Percentiles rank a stretch among this genome's conserved stretches.
Conservation (phyloP, 192 early-diverging fungal genomes). For the Dissophora ornata region DNA sequence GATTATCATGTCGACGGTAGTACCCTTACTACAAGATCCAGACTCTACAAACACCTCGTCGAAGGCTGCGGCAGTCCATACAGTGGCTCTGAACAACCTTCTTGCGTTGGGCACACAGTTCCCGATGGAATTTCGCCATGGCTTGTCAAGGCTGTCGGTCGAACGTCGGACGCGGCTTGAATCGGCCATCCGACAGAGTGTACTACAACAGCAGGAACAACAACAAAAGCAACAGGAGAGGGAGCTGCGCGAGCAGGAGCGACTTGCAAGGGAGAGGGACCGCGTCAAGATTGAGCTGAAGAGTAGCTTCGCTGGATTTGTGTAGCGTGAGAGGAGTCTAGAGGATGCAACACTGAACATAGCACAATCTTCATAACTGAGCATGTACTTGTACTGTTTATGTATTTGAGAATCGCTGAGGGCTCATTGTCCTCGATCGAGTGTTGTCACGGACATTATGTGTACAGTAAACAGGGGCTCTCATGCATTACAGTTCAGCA, state of each 20-base stretch:
- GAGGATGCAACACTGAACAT: background rate
- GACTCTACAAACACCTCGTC: constrained; percentile 3
- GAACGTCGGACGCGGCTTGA: constrained; percentile 62
- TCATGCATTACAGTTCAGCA: no score
- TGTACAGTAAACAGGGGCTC: no score
- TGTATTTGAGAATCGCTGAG: no score
- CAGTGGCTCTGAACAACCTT: constrained; percentile 54
- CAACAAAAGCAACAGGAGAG: constrained; percentile 51
- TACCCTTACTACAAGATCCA: constrained; percentile 51
- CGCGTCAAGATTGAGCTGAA: constrained; percentile 46
- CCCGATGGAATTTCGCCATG: constrained; percentile 57
- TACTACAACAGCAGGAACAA: constrained; percentile 55
- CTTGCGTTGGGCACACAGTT: constrained; percentile 55
- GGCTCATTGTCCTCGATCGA: no score
- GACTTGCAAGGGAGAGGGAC: constrained; percentile 30
- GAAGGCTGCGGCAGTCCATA: constrained; percentile 40
- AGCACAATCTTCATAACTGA: no score
- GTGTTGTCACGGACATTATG: no score
- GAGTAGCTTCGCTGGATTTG: constrained; percentile 50
- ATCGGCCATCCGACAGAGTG: constrained; percentile 58
- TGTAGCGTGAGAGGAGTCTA: background rate
- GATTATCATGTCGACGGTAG: constrained; percentile 60
- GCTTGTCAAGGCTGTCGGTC: constrained; percentile 38
- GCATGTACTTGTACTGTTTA: no score
- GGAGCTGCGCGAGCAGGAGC: constrained; percentile 45